Evolutionary conservation across 345 rosid genomes (phyloP), one percentile per base, ranked within the genome.

Genomic region (Aquilaria yunnanensis): DNA sequence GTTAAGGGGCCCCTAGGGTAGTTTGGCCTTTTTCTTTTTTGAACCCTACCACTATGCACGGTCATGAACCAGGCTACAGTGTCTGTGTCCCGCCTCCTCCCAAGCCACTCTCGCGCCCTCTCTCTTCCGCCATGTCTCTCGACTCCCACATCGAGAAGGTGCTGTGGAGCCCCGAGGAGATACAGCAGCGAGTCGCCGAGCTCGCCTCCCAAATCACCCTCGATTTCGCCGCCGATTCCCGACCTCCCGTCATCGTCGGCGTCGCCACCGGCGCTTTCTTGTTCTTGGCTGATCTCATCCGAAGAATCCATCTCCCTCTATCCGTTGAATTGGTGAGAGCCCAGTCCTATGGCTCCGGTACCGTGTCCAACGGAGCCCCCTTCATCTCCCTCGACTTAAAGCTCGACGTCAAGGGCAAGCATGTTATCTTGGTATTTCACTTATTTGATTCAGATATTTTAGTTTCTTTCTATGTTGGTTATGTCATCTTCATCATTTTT

Each of bases 191-290:
- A 14, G 89, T 90, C 14, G 57, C 64, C 46, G 81, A 86, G 59
- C 78, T 93, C 37, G 96, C 88, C 56, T 51, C 79, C 6, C 71
- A 86, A 60, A 80, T 90, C 61, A 59, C 85, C 47, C 37, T 56
- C 53, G 85, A 85, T 68, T 78, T 94, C 68, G 14, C 69, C 5
- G 59, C 79, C 9, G 51, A 50, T 1, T 65, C 74, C 9, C 73
- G 79, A 4, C 70, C 91, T 1, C 96, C 89, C 0, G 71, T 88
- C n/a, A n/a, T 86, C 34, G 78, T 93, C 48, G 97, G 89, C 34
- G 97, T 90, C 4, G 97, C 89, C 66, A 93, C 92, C 1, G 96
- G 99, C 32, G 91, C 91, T 7, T 83, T 87, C 69, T 57, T 94
- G 67, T 88, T 94, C 82, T 70, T 85, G 45, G 95, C 95, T 12